phyloP scores from a whole-genome alignment of 2,329 filamentous ascomycete genomes.

The Corinectria fuckeliana region DNA sequence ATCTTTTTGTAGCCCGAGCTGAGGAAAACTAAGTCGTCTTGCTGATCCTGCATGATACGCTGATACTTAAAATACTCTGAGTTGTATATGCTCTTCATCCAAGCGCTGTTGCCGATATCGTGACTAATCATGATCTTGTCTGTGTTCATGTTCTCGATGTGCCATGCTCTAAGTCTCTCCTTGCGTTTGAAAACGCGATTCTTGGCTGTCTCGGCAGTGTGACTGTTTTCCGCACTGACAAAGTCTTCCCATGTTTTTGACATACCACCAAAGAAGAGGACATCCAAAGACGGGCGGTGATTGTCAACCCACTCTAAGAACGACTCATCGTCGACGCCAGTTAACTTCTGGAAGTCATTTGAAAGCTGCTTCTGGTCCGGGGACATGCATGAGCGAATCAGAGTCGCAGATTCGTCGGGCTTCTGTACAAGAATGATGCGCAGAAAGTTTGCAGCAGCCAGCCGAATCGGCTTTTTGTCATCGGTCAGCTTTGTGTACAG shows the following conservation, averaged over 20 bases:
- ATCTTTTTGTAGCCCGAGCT: slow-evolving; percentile 78
- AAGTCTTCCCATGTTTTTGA: slow-evolving; percentile 89
- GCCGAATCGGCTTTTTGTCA: slow-evolving; percentile 67
- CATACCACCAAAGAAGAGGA: slow-evolving; percentile 81
- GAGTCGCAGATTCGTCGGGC: slow-evolving; percentile 76
- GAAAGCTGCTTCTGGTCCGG: slow-evolving; percentile 75
- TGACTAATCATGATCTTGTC: slow-evolving; percentile 82
- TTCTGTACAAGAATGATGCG: slow-evolving; percentile 95
- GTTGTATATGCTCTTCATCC: slow-evolving; percentile 94
- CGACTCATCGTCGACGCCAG: slow-evolving; percentile 85
- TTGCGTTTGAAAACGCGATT: slow-evolving; percentile 75
- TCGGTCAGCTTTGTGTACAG: slow-evolving; percentile 90
- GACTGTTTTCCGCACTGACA: slow-evolving; percentile 80
- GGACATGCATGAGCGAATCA: slow-evolving; percentile 75
- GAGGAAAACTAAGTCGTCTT: slow-evolving; percentile 84
- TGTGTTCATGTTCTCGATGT: slow-evolving; percentile 68
- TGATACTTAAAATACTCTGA: slow-evolving; percentile 94
- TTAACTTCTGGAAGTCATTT: slow-evolving; percentile 81
- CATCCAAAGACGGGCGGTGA: slow-evolving; percentile 78
- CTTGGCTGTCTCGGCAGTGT: slow-evolving; percentile 77
- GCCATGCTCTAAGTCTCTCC: slow-evolving; percentile 84
- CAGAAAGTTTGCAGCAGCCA: slow-evolving; percentile 83
- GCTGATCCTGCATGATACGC: slow-evolving; percentile 86
- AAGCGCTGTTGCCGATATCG: slow-evolving; percentile 84
- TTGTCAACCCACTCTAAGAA: slow-evolving; percentile 90